phyloP scores from a whole-genome alignment of 768 basidiomycete genomes.

The Mycena maculata region DNA sequence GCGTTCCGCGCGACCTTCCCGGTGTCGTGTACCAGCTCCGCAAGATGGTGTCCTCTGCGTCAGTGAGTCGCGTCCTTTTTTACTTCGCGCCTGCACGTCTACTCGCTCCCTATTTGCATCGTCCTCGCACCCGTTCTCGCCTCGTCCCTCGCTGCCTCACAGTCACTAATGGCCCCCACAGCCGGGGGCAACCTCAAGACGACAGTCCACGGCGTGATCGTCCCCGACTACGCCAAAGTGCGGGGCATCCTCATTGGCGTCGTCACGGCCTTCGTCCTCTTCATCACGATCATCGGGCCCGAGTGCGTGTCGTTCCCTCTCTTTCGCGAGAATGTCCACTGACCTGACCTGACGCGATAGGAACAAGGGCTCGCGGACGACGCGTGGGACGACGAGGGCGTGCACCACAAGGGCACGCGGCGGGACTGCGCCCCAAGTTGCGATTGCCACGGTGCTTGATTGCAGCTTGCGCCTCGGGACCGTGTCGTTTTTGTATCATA shows the following conservation, averaged over 20 bases:
- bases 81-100: neutral
- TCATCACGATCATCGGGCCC: conserved; percentile 83
- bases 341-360: conserved; percentile 56
- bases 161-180: conserved; percentile 39
- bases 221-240: conserved; percentile 80
- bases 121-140: no score
- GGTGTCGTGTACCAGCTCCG: conserved; percentile 75
- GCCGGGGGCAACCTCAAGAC: conserved; percentile 73
- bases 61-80: conserved; percentile 52
- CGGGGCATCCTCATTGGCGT: conserved; percentile 91
- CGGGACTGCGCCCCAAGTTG: no score
- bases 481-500: no score
- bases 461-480: no score
- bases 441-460: no score
- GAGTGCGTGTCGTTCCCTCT: conserved; percentile 55
- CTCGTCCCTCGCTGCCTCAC: neutral
- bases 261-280: conserved; percentile 80
- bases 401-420: conserved; percentile 26
- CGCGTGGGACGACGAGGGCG: conserved; percentile 36
- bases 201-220: conserved; percentile 58
- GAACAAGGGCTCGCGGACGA: conserved; percentile 71
- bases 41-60: conserved; percentile 68
- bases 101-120: neutral
- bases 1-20: conserved; percentile 78
- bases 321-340: neutral